Conservation (phyloP, 257 asterid genomes). For the Nyctanthes arbortristis region DNA sequence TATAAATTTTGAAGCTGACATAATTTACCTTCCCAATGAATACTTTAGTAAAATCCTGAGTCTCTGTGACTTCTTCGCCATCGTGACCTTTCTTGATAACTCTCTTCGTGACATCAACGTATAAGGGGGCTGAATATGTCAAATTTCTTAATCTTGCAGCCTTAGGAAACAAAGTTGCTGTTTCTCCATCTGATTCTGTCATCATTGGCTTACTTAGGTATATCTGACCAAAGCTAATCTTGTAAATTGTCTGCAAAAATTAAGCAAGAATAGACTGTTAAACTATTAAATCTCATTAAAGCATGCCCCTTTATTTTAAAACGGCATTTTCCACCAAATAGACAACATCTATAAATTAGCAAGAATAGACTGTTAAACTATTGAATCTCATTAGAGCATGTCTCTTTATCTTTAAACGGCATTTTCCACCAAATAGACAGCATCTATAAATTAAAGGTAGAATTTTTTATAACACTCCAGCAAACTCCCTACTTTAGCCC, state of each 20-base stretch:
- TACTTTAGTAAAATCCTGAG: constrained; percentile 95
- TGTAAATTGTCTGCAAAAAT: constrained; percentile 77
- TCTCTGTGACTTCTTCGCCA: constrained; percentile 96
- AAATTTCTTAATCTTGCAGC: constrained; percentile 97
- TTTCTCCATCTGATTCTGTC: constrained; percentile 99
- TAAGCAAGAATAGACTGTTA: constrained; percentile 11
- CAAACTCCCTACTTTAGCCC: too few species aligned
- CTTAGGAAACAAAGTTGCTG: constrained; percentile 96
- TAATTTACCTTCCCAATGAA: constrained; percentile 90
- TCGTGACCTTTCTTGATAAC: constrained; percentile 96
- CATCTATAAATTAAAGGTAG: too few species aligned
- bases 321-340: too few species aligned
- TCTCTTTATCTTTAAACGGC: too few species aligned
- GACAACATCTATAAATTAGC: too few species aligned
- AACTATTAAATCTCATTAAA: constrained; percentile 13
- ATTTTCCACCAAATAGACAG: too few species aligned
- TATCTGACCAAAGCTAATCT: constrained; percentile 92
- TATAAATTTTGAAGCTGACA: neutral
- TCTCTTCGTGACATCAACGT: constrained; percentile 84
- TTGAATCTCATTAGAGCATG: too few species aligned
- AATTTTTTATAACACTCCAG: too few species aligned
- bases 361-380: too few species aligned
- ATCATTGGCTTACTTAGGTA: constrained; percentile 98
- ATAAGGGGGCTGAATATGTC: constrained; percentile 96
- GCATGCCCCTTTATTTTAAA: too few species aligned